These are phyloP conservation scores for Penicillium maclennaniae DNA, from an alignment of 495 filamentous ascomycete genomes.

Conservation along the genomic window DNA sequence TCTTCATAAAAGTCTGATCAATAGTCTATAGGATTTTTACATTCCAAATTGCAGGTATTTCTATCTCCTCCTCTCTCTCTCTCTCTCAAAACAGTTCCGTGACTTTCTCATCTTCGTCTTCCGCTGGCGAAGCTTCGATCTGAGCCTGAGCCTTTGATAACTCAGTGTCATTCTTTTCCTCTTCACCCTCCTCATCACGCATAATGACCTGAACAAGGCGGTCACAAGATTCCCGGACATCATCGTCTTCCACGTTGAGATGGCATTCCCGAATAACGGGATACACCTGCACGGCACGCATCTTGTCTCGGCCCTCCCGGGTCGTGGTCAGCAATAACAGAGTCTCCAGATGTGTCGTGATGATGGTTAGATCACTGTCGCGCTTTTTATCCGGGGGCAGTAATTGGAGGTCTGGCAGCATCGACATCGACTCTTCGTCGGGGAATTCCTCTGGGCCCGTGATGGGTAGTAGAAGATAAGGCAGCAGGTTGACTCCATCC, in stretches of 20 bases:
- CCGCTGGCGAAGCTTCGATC: conserved; percentile 10
- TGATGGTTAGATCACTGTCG: conserved; percentile 68
- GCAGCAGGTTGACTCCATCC: conserved; percentile 73
- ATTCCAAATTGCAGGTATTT: neutral
- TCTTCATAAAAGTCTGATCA: neutral
- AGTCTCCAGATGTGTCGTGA: conserved; percentile 85
- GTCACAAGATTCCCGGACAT: conserved; percentile 80
- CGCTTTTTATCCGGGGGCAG: conserved; percentile 82
- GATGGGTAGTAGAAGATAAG: conserved; percentile 76
- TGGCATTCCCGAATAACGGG: conserved; percentile 86
- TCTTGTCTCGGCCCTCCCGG: conserved; percentile 62
- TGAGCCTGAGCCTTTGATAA: conserved; percentile 18
- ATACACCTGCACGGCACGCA: conserved; percentile 79
- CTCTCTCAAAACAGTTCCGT: conserved; percentile 31
- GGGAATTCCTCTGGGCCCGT: conserved; percentile 55
- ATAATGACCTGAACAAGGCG: conserved; percentile 88
- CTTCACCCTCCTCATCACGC: conserved; percentile 61
- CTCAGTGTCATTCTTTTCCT: conserved; percentile 20
- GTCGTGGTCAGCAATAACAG: conserved; percentile 79
- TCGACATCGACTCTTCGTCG: conserved; percentile 67
- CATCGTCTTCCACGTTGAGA: conserved; percentile 71
- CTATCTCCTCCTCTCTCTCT: neutral
- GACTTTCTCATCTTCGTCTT: conserved; percentile 42
- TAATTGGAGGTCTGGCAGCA: conserved; percentile 85
- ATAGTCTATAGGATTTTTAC: neutral